Conservation (phyloP, 257 asterid genomes). For the Cordia subcordata region DNA sequence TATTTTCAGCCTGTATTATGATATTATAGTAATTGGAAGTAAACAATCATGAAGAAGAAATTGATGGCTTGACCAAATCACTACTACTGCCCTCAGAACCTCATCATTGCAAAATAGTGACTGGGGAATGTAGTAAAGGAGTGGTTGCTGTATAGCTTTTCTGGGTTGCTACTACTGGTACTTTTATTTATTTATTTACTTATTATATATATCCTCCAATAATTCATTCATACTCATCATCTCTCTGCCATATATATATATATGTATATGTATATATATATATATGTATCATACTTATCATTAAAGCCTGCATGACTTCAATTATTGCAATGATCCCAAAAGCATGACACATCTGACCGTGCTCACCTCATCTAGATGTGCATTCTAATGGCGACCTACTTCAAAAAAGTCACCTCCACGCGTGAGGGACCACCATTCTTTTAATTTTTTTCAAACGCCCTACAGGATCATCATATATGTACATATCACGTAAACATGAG, state of each 20-base stretch:
- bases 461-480: slow-evolving; percentile 12
- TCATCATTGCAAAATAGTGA: slow-evolving; percentile 12
- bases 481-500: neutral
- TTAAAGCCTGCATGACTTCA: slow-evolving; percentile 70
- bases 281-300: slow-evolving; percentile 30
- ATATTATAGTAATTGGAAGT: neutral
- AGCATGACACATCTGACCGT: slow-evolving; percentile 68
- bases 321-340: slow-evolving; percentile 83
- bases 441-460: neutral
- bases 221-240: too few relatives aligned
- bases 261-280: too few relatives aligned
- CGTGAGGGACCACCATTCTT: slow-evolving; percentile 31
- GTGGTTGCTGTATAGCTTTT: neutral
- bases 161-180: neutral
- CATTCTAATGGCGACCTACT: slow-evolving; percentile 14
- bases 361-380: slow-evolving; percentile 23
- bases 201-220: slow-evolving; percentile 8
- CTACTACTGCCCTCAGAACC: slow-evolving; percentile 1
- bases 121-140: neutral
- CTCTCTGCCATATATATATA: too few relatives aligned
- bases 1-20: too few relatives aligned
- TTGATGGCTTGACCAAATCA: slow-evolving; percentile 35
- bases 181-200: too few relatives aligned
- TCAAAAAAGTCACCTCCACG: slow-evolving; percentile 15
- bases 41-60: slow-evolving; percentile 9